phyloP scores from a whole-genome alignment of 176 grass and related monocot species.

The Lolium multiflorum region DNA sequence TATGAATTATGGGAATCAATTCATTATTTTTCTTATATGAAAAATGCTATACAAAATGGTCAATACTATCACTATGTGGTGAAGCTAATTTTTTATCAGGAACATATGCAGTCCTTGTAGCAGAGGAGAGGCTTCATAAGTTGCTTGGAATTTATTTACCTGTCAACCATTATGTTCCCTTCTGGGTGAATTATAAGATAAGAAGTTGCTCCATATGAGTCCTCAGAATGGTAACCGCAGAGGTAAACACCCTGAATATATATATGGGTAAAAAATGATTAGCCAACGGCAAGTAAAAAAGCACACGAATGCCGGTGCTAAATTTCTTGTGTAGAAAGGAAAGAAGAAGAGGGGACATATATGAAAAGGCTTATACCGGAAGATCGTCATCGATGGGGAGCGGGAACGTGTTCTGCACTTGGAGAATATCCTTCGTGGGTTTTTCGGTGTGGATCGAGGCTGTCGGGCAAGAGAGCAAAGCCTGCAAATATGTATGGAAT shows the following conservation, averaged over 20 bases:
- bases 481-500: constrained; percentile 44
- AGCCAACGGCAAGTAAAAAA: too few species aligned
- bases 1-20: background rate
- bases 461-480: constrained; percentile 85
- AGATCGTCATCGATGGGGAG: constrained; percentile 65
- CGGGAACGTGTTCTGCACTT: constrained; percentile 86
- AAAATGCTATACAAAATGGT: constrained; percentile 18
- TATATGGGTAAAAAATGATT: background rate
- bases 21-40: background rate
- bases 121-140: background rate
- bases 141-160: constrained; percentile 51
- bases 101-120: background rate
- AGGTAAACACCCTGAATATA: constrained; percentile 76
- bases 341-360: background rate
- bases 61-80: background rate
- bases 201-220: constrained; percentile 77
- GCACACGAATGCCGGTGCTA: too few species aligned
- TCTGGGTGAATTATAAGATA: constrained; percentile 79
- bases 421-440: constrained; percentile 61
- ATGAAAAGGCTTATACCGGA: constrained; percentile 44
- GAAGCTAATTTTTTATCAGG: background rate
- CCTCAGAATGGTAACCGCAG: constrained; percentile 81
- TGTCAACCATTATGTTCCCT: constrained; percentile 90
- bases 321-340: background rate
- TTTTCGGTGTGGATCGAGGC: constrained; percentile 78